Base-by-base conservation (phyloP, 2,329 filamentous ascomycete genomes). In the Aspergillus oerlinghausenensis region DNA sequence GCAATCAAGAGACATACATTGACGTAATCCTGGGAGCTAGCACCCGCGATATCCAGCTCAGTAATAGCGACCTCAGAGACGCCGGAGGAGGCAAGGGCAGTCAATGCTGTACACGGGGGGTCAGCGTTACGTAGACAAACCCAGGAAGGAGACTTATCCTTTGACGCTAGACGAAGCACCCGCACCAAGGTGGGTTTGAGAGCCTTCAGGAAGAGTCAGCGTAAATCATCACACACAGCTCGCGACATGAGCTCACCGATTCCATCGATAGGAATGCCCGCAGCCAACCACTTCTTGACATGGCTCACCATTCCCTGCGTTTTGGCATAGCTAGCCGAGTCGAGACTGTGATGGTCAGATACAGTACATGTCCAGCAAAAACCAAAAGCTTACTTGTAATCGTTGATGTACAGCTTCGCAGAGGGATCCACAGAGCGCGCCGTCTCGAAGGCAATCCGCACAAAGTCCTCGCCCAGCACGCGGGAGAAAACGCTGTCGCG, bases 321-420 rank as follows among this genome's bases (percentile, higher is more conserved):
- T 77, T 91, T 90, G 60, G 80, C 76, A 65, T 81, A 80, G 62
- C 64, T 79, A 19, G 85, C 79, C 47, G 72, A 77, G 73, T 88
- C 87, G 52, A 88, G 80, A 75, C 88, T 88, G 74, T 81, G 84
- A 70, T 23, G 47, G 8, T 49, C 23, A 49, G 47, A 17, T 17
- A 17, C 32, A 17, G 14, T 14, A 6, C 32, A 17, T 1, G 2
- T 35, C 32, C 14, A 17, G 32, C 10, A 4, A 17, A n/a, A 38
- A 38, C 14, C 14, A 17, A 17, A 38, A 7, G 49, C 68, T 64
- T 57, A 75, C 70, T 79, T 80, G 69, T 79, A 80, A 67, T 91
- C 88, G 73, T 91, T 92, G 75, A 90, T 88, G 77, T 89, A 92
- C 42, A 91, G 79, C 73, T 87, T 87, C 2, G 85, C 86, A 55